Base-by-base conservation (phyloP, 768 basidiomycete genomes). In the Pisolithus microcarpus region DNA sequence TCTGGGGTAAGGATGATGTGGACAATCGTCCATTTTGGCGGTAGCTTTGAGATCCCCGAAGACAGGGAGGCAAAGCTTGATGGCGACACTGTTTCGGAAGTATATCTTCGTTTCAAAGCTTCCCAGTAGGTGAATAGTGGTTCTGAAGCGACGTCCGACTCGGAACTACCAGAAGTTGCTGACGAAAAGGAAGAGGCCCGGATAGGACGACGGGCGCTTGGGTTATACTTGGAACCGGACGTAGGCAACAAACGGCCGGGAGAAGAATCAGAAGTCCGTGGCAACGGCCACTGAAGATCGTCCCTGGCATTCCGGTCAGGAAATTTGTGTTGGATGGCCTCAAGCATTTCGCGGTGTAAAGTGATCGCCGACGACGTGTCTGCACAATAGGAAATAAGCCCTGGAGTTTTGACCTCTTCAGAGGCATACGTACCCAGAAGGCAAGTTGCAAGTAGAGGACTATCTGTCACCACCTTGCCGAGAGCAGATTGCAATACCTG, bases 1-100 rank as follows among this genome's bases (percentile, higher is more conserved):
- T 96, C 91, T 1, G 87, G 81, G 0, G 90, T 85, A 50, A 97
- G 75, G 60, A 77, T 87, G 57, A 98, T 81, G 54, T 85, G 88
- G 52, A 96, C 71, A 19, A 91, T 76, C 5, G 83, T 85, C 94
- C 95, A 98, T 52, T 84, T 78, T 2, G 61, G 49, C 0, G 95
- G 93, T 1, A 97, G 70, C 11, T 64, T 63, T 26, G 70, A 62
- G 23, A 71, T 71, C 5, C 68, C 73, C 3, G 69, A 61, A 18
- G 78, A 70, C 38, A 82, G 64, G 6, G 21, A 2, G 13, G 9
- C 28, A 21, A 36, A 31, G 30, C 68, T 62, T 2, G 72, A 59
- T 15, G 56, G 61, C 0, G 59, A 64, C 21, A 64, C 46, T 16
- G 52, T 49, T 5, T 59, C 21, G 2, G 62, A 56, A 0, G 72